Conservation (phyloP, 2,329 filamentous ascomycete species). For the Neurospora sp. region DNA sequence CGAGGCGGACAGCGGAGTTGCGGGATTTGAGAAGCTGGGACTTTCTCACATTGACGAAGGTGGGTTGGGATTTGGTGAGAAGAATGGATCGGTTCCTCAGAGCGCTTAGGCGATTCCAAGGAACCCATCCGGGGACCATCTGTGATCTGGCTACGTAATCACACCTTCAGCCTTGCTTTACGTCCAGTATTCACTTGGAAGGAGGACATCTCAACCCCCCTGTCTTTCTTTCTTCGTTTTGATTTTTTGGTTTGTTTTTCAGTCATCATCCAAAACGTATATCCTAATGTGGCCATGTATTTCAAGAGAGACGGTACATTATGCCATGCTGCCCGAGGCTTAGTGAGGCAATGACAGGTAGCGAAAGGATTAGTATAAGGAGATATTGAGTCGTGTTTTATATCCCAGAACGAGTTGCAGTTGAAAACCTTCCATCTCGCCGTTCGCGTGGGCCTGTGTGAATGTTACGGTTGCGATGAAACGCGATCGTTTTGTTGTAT, state of each 20-base stretch:
- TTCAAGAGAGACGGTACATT: not conserved
- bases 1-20: conserved; percentile 33
- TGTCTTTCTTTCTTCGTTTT: not conserved
- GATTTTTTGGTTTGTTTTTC: not conserved
- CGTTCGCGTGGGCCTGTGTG: not conserved
- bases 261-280: not conserved
- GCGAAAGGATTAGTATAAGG: not conserved
- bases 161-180: conserved; percentile 1
- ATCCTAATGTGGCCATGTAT: conserved; percentile 3
- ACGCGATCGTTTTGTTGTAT: not conserved
- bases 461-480: not conserved
- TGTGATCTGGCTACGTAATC: not conserved
- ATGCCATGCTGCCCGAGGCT: not conserved
- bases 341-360: not conserved
- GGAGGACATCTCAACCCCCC: not conserved
- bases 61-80: conserved; percentile 16
- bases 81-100: conserved; percentile 19
- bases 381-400: not conserved
- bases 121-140: not conserved
- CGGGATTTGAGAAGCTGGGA: conserved; percentile 31
- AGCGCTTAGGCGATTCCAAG: conserved; percentile 18
- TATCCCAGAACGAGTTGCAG: not conserved
- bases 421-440: not conserved
- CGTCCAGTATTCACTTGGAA: conserved; percentile 2
- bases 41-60: conserved; percentile 26